These are phyloP conservation scores for Cylindricascospora bacillispora DNA, from an alignment of 1,139 yeast genomes.

Conservation along the genomic window DNA sequence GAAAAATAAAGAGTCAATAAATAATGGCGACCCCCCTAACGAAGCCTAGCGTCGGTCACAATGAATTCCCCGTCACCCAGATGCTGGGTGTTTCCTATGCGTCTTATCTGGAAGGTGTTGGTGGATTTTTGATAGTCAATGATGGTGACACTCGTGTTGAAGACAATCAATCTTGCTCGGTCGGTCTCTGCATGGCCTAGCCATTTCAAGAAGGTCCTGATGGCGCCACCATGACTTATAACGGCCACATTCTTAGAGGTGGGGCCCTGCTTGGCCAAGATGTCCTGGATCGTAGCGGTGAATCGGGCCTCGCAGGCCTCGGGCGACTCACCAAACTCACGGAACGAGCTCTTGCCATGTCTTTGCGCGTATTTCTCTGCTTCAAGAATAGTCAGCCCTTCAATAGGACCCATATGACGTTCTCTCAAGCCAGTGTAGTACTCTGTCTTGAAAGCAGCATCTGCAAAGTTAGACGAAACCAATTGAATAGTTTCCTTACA, in stretches of 20 bases:
- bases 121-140: constrained; percentile 38
- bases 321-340: constrained; percentile 45
- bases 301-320: constrained; percentile 39
- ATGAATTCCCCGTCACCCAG: constrained; percentile 43
- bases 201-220: constrained; percentile 41
- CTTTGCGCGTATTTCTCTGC: constrained; percentile 46
- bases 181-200: constrained; percentile 29
- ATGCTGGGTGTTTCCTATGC: constrained; percentile 52
- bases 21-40: too few relatives aligned
- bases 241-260: constrained; percentile 38
- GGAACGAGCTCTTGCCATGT: constrained; percentile 33
- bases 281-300: constrained; percentile 33
- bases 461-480: constrained; percentile 24
- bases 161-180: constrained; percentile 40
- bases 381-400: constrained; percentile 59
- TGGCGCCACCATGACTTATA: constrained; percentile 83
- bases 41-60: constrained; percentile 38
- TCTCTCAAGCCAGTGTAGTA: constrained; percentile 43
- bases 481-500: constrained; percentile 43
- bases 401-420: constrained; percentile 66
- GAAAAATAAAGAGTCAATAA: too few relatives aligned
- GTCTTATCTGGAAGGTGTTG: constrained; percentile 33
- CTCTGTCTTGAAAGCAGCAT: constrained; percentile 14
- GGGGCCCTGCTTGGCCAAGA: constrained; percentile 30
- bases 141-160: constrained; percentile 59